These are phyloP conservation scores for Aspergillus nidulans DNA, from an alignment of 495 filamentous ascomycete genomes.

Conservation along the genomic window DNA sequence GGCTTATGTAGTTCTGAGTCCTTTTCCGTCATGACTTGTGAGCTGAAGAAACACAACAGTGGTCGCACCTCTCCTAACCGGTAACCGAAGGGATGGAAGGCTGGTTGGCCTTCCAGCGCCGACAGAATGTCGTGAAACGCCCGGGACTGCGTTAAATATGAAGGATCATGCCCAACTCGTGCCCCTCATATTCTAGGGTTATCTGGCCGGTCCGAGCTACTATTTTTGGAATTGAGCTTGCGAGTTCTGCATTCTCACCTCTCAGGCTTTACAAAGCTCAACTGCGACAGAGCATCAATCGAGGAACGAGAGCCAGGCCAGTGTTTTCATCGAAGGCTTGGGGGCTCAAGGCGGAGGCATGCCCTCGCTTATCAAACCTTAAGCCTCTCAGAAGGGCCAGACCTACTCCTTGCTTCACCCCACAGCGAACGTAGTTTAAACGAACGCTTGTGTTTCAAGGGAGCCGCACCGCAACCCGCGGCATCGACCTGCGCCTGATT, in stretches of 20 bases:
- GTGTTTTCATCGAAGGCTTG: not conserved
- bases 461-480: not conserved
- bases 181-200: not conserved
- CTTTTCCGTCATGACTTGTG: not conserved
- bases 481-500: not conserved
- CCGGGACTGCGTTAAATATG: not conserved
- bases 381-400: not conserved
- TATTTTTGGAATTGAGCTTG: slow-evolving; percentile 2
- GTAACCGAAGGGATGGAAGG: not conserved
- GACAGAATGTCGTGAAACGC: not conserved
- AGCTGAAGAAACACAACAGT: not conserved
- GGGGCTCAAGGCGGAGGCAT: not conserved
- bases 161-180: not conserved
- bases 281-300: not conserved
- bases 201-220: not conserved
- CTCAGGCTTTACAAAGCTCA: not conserved
- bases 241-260: not conserved
- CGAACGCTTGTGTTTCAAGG: not conserved
- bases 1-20: not conserved
- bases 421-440: not conserved
- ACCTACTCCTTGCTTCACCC: not conserved
- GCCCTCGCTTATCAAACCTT: not conserved
- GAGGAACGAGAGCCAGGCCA: not conserved
- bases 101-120: not conserved
- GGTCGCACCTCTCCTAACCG: not conserved